Conservation (phyloP, 257 asterid genomes). For the Coffea canephora region DNA sequence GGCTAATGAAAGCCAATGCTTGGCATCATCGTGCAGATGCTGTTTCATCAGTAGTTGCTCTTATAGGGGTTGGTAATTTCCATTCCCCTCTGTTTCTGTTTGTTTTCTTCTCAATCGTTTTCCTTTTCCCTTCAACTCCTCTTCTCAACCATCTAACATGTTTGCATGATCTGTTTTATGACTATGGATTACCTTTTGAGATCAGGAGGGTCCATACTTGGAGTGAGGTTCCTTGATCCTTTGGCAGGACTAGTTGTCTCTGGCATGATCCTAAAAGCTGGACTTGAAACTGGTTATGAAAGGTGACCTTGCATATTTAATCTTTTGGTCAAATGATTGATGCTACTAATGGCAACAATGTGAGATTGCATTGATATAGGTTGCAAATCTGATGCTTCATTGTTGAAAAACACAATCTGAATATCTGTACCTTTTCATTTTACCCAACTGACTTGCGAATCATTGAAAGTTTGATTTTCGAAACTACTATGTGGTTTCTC, state of each 20-base stretch:
- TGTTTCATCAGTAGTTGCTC: constrained; percentile 89
- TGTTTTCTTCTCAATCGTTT: not conserved
- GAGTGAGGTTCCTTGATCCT: constrained; percentile 87
- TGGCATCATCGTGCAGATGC: constrained; percentile 99
- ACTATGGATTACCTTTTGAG: constrained; percentile 11
- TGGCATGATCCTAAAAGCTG: constrained; percentile 91
- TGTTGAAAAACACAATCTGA: not conserved
- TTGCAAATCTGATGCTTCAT: not conserved
- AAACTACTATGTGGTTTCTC: not conserved
- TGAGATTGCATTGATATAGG: not conserved
- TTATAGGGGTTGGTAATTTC: constrained; percentile 95
- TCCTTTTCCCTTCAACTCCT: not conserved
- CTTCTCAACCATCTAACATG: no score
- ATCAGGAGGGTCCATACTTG: constrained; percentile 89
- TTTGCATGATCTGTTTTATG: not conserved
- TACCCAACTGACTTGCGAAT: not conserved
- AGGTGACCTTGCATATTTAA: constrained; percentile 42
- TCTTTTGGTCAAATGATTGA: not conserved
- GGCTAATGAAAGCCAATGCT: constrained; percentile 97
- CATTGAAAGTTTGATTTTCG: no score
- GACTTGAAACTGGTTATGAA: constrained; percentile 85
- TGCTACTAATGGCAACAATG: not conserved
- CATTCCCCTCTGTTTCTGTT: not conserved
- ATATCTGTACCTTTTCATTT: not conserved
- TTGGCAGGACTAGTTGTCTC: constrained; percentile 94